Evolutionary conservation across 257 asterid species (phyloP).

Genomic region (Jaltomata sinuosa): DNA sequence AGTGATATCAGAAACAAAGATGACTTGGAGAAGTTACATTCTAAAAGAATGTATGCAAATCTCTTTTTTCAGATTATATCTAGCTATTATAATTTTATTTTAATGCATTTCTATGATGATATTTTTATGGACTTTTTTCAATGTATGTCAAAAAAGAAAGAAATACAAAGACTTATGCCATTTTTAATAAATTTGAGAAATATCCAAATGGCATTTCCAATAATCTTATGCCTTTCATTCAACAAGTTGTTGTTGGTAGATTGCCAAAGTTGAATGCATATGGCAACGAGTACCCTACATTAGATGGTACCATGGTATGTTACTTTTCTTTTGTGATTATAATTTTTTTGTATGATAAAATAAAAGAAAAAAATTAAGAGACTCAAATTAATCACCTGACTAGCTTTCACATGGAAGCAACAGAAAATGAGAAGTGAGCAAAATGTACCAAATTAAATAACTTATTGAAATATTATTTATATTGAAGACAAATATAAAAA

Average conservation of each 20-base stretch:
- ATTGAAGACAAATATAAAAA: not conserved
- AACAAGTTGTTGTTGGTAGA: conserved; percentile 91
- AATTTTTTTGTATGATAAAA: not conserved
- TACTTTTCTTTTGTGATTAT: not conserved
- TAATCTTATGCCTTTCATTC: conserved; percentile 90
- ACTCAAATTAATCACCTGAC: not conserved
- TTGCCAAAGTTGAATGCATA: conserved; percentile 71
- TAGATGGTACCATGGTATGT: conserved; percentile 85
- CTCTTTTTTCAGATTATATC: not conserved
- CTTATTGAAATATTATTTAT: not conserved
- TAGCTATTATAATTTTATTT: not conserved
- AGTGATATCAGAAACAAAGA: conserved; percentile 80
- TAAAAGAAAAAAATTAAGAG: not conserved
- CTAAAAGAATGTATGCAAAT: conserved; percentile 44
- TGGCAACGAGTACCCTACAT: conserved; percentile 89
- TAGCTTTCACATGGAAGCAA: not conserved
- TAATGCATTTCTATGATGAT: too few relatives aligned
- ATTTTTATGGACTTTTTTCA: too few relatives aligned
- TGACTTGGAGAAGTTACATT: conserved; percentile 75
- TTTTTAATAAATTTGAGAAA: conserved; percentile 20
- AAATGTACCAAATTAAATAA: not conserved
- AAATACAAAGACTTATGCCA: too few relatives aligned
- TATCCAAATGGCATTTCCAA: conserved; percentile 89
- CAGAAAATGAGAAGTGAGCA: not conserved
- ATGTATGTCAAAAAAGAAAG: too few relatives aligned